These are phyloP conservation scores for Blastobotrys capitulatus DNA, from an alignment of 1,139 yeast genomes.

Conservation along the genomic window DNA sequence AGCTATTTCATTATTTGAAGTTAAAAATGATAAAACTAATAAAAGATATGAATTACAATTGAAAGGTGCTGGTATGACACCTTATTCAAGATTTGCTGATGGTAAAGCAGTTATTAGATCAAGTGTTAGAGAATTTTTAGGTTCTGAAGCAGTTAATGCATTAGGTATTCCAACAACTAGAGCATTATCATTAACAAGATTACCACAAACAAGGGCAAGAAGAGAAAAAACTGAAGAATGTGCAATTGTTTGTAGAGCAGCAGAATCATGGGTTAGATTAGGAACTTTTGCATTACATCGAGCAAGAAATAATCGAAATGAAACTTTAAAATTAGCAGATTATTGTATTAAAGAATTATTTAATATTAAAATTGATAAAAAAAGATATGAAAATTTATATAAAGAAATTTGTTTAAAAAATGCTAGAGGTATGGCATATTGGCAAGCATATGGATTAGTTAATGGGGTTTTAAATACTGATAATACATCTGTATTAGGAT, in stretches of 20 bases:
- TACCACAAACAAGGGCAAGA: conserved; percentile 74
- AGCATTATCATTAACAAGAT: conserved; percentile 63
- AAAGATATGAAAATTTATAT: conserved; percentile 64
- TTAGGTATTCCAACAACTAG: conserved; percentile 85
- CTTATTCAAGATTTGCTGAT: conserved; percentile 91
- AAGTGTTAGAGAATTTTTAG: conserved; percentile 79
- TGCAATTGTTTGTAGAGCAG: conserved; percentile 79
- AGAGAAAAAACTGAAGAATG: conserved; percentile 69
- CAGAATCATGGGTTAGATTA: conserved; percentile 79
- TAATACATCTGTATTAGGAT: conserved; percentile 80
- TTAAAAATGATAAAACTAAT: conserved; percentile 38
- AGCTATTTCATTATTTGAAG: conserved; percentile 73
- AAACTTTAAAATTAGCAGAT: conserved; percentile 58
- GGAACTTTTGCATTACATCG: conserved; percentile 88
- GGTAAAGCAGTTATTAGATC: conserved; percentile 92
- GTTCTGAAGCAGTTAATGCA: conserved; percentile 75
- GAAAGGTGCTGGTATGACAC: conserved; percentile 90
- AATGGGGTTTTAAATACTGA: conserved; percentile 96
- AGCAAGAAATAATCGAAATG: conserved; percentile 63
- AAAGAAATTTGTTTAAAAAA: conserved; percentile 65
- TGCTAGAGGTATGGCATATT: conserved; percentile 71
- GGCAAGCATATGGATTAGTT: conserved; percentile 89
- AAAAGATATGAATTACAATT: conserved; percentile 63
- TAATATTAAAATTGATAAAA: conserved; percentile 29
- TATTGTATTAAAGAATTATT: conserved; percentile 68